Conservation (phyloP, 768 basidiomycete genomes). For the Mycena rebaudengoi region DNA sequence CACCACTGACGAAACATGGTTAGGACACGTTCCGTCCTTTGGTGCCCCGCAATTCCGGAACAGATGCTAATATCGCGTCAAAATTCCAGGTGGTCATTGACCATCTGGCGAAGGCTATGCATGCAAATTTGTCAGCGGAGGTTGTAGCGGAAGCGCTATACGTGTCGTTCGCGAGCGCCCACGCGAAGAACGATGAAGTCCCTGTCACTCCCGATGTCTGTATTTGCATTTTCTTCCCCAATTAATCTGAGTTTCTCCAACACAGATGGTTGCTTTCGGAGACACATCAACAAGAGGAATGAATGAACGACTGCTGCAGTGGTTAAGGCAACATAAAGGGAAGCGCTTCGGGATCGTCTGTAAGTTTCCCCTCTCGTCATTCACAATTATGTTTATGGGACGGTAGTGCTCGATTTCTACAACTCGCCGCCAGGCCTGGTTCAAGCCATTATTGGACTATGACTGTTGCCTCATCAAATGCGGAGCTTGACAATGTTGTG, state of each 20-base stretch:
- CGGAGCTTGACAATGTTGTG: too few species aligned
- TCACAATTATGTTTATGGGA: background rate
- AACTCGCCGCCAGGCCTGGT: conserved; percentile 19
- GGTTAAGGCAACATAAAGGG: conserved; percentile 7
- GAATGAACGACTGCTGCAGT: conserved; percentile 22
- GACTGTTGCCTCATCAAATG: too few species aligned
- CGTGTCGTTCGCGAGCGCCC: conserved; percentile 19
- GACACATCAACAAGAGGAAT: conserved; percentile 12
- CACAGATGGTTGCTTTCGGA: conserved; percentile 22
- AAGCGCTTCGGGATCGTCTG: conserved; percentile 21
- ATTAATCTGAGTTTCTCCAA: background rate
- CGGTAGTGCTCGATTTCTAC: conserved; percentile 27
- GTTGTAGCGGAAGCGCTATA: conserved; percentile 14
- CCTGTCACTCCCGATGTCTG: conserved; percentile 21
- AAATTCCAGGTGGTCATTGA: conserved; percentile 16
- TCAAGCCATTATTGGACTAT: conserved; percentile 23
- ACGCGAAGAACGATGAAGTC: conserved; percentile 4
- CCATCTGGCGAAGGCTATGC: conserved; percentile 17
- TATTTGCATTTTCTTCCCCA: background rate
- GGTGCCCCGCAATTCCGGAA: conserved; percentile 17
- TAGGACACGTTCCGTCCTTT: conserved; percentile 25
- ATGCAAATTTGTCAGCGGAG: background rate
- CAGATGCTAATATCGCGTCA: conserved; percentile 18
- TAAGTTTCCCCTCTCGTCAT: background rate
- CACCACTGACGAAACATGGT: background rate